These are phyloP conservation scores for Diaporthe citri DNA, from an alignment of 2,329 filamentous ascomycete species.

Conservation along the genomic window DNA sequence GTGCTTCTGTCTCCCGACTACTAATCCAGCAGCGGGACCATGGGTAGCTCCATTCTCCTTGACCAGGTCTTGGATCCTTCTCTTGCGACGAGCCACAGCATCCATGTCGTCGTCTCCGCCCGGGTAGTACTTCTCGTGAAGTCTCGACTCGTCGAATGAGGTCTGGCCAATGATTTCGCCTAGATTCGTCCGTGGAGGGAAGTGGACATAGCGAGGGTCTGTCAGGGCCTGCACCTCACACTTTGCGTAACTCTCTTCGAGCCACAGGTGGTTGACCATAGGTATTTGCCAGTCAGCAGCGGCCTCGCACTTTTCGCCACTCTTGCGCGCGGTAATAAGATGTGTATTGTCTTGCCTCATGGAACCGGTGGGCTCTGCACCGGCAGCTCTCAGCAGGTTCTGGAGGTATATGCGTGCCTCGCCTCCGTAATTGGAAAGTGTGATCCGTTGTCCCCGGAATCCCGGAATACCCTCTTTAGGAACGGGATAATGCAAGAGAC, in stretches of 20 bases:
- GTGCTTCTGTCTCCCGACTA: slow-evolving; percentile 55
- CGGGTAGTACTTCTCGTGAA: slow-evolving; percentile 77
- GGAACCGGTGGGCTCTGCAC: slow-evolving; percentile 92
- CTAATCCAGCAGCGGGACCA: slow-evolving; percentile 61
- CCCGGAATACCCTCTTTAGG: slow-evolving; percentile 82
- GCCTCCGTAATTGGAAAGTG: slow-evolving; percentile 95
- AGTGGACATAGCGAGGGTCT: slow-evolving; percentile 83
- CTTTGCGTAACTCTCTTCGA: slow-evolving; percentile 96
- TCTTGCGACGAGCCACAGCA: slow-evolving; percentile 60
- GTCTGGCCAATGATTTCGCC: slow-evolving; percentile 94
- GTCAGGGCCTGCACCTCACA: slow-evolving; percentile 82
- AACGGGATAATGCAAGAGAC: slow-evolving; percentile 90
- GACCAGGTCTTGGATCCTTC: slow-evolving; percentile 62
- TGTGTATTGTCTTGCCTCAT: slow-evolving; percentile 97
- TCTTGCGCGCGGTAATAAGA: slow-evolving; percentile 88
- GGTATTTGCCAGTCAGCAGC: slow-evolving; percentile 93
- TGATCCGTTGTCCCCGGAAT: slow-evolving; percentile 83
- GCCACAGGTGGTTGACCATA: slow-evolving; percentile 94
- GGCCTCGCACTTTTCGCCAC: slow-evolving; percentile 93
- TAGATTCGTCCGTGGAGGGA: slow-evolving; percentile 89
- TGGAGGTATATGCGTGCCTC: slow-evolving; percentile 94
- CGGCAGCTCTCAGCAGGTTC: slow-evolving; percentile 86
- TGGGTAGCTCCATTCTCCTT: slow-evolving; percentile 64
- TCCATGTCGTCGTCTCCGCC: slow-evolving; percentile 66
- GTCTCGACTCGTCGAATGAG: slow-evolving; percentile 73